Base-by-base conservation (phyloP, 1,284 basidiomycete species). In the Ceratobasidium sp. region DNA sequence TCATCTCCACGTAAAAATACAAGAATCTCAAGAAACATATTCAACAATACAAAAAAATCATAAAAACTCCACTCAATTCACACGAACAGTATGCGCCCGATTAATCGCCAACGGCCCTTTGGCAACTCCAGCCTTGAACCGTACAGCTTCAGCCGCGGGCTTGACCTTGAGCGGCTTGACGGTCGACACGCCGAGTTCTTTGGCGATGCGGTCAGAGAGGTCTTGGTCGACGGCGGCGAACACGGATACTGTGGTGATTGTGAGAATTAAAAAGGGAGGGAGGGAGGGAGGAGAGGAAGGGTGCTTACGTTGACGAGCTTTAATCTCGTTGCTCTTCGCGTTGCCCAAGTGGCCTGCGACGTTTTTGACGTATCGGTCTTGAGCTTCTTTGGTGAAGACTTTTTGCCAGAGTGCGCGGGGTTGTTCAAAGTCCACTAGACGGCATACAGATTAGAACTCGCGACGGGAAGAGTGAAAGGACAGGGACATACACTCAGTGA, bases 391-490 rank as follows among this genome's bases (percentile, higher is more conserved):
- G 79, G 88, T 89, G 87, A 95, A 93, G 33, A 97, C 96, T 82
- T 91, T 92, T 80, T 85, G 83, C 90, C 91, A 97, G 62, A 98
- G 87, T 17, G 88, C 90, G 78, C 95, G 91, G 7, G 96, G 95
- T 83, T 96, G 95, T 86, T 95, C 94, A 83, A 98, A 98, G 88
- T 98, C 96, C 82, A 94, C 91, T 92, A 83, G 75, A 33, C 46
- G 26, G 50, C 15, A 13, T 52, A n/a, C 61, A 42, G n/a, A 17
- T 50, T 20, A 71, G n/a, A 44, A 69, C 3, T 57, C n/a, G 13
- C 2, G 5, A 4, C 17, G 40, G 59, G 10, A 1, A 38, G 28
- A 13, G 15, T 3, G 26, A 20, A 28, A 38, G 13, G 68, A 42
- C 69, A 4, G 17, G 20, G n/a, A 87, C 93, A 81, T 81, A 94